Percentiles rank a stretch among this genome's conserved stretches.
phyloP scores from a whole-genome alignment of 495 filamentous ascomycete species.

The Hypoxylon perforatum region DNA sequence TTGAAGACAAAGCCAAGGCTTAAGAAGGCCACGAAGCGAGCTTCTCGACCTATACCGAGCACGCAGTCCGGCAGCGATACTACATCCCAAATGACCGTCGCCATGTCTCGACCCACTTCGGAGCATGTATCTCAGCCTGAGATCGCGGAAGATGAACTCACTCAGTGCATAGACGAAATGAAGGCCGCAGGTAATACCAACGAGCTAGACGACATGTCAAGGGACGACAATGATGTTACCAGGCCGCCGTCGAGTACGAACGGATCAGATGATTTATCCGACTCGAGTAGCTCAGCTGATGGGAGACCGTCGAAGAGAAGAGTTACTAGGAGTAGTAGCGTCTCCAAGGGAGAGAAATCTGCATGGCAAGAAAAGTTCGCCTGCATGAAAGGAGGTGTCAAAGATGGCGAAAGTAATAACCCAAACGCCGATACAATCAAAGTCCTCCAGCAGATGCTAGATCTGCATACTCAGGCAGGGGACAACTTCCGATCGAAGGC shows the following conservation, averaged over 20 bases:
- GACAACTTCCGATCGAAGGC: conserved; percentile 85
- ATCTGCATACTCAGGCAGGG: conserved; percentile 77
- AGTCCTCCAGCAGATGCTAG: conserved; percentile 82
- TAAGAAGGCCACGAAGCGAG: conserved; percentile 12
- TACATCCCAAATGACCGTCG: conserved; percentile 16
- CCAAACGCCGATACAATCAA: conserved; percentile 83
- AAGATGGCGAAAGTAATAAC: conserved; percentile 42
- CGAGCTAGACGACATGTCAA: not conserved
- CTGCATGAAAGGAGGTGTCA: conserved; percentile 56
- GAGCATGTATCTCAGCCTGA: not conserved
- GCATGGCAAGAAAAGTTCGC: conserved; percentile 54
- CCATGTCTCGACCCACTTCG: conserved; percentile 16
- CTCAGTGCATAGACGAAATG: conserved; percentile 34
- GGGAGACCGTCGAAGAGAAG: conserved; percentile 36
- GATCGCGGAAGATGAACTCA: conserved; percentile 29
- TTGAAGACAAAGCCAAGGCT: conserved; percentile 45
- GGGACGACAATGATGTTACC: conserved; percentile 3
- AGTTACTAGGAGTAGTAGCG: not conserved
- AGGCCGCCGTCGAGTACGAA: conserved; percentile 1
- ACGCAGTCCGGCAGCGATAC: conserved; percentile 30
- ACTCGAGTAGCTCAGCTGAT: conserved; percentile 9
- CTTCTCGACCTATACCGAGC: not conserved
- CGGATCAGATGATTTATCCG: conserved; percentile 13
- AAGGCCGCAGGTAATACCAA: conserved; percentile 3
- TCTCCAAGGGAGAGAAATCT: not conserved